A percentile compares a stretch with the other conserved stretches of the same genome.
These are phyloP conservation scores for Mycosphaerella arachidis DNA, from an alignment of 2,329 filamentous ascomycete genomes.

Conservation along the genomic window DNA sequence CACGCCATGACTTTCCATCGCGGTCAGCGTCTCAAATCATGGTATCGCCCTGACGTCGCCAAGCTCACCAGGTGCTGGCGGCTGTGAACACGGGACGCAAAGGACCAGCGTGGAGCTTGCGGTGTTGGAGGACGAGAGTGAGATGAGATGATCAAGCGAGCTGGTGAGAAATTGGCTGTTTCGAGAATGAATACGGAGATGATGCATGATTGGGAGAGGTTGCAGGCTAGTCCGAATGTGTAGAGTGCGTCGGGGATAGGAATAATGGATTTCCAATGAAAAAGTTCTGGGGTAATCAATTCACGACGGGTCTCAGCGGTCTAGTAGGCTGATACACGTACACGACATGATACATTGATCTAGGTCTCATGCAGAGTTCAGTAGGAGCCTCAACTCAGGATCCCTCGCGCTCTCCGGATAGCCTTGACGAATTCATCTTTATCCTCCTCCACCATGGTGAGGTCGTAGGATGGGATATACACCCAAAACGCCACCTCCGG, in stretches of 20 bases:
- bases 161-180: conserved; percentile 7
- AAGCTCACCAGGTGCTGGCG: conserved; percentile 3
- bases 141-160: conserved; percentile 13
- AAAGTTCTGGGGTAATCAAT: no score
- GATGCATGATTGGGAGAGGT: conserved; percentile 14
- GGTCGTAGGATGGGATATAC: not conserved
- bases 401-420: not conserved
- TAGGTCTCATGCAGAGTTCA: no score
- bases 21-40: conserved; percentile 11
- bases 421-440: not conserved
- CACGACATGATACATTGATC: no score
- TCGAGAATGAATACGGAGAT: conserved; percentile 13
- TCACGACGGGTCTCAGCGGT: no score
- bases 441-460: not conserved
- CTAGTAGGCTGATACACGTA: no score
- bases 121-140: conserved; percentile 6
- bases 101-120: not conserved
- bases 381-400: not conserved
- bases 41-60: conserved; percentile 5
- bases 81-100: not conserved
- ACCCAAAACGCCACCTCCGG: not conserved
- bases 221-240: conserved; percentile 9
- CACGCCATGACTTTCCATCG: conserved; percentile 14
- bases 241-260: not conserved
- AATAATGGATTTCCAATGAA: not conserved